A percentile compares a stretch with the other conserved stretches of the same genome.
Evolutionary conservation across 208 protist genomes (phyloP).

Genomic region (Crithidia acanthocephali): DNA sequence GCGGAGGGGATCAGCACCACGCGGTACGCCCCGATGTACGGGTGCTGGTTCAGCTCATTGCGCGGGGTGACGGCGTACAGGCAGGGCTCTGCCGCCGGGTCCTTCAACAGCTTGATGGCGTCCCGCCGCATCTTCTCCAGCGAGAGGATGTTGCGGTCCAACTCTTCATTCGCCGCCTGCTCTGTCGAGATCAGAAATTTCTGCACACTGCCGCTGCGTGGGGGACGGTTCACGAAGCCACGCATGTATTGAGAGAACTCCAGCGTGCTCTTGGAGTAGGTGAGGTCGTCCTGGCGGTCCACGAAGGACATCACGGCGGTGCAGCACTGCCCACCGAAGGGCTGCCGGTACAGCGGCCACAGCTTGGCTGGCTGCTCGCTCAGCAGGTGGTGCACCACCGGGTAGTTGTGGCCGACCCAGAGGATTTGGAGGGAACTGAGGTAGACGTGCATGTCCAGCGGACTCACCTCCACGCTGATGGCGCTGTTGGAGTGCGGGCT

Average conservation of each 20-base stretch:
- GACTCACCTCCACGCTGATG: background rate
- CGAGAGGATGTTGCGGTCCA: constrained; percentile 18
- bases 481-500: background rate
- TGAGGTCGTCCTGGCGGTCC: constrained; percentile 22
- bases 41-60: constrained; percentile 13
- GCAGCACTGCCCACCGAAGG: constrained; percentile 41
- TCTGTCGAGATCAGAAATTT: constrained; percentile 27
- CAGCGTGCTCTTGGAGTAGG: constrained; percentile 16
- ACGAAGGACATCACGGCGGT: constrained; percentile 31
- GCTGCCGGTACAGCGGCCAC: constrained; percentile 38
- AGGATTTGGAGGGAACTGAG: constrained; percentile 49
- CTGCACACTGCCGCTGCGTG: constrained; percentile 40
- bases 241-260: constrained; percentile 24
- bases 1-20: constrained; percentile 3
- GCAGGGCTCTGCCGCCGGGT: constrained; percentile 24
- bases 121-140: constrained; percentile 24
- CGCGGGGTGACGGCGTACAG: constrained; percentile 21
- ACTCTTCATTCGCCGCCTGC: constrained; percentile 7
- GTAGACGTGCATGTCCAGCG: constrained; percentile 26
- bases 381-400: constrained; percentile 23
- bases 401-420: constrained; percentile 38
- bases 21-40: constrained; percentile 10
- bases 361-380: constrained; percentile 5
- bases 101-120: constrained; percentile 21
- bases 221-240: constrained; percentile 23